A percentile compares a stretch with the other conserved stretches of the same genome.
phyloP scores from a whole-genome alignment of 148 eudicot species.

The Rhododendron ferrugineum region DNA sequence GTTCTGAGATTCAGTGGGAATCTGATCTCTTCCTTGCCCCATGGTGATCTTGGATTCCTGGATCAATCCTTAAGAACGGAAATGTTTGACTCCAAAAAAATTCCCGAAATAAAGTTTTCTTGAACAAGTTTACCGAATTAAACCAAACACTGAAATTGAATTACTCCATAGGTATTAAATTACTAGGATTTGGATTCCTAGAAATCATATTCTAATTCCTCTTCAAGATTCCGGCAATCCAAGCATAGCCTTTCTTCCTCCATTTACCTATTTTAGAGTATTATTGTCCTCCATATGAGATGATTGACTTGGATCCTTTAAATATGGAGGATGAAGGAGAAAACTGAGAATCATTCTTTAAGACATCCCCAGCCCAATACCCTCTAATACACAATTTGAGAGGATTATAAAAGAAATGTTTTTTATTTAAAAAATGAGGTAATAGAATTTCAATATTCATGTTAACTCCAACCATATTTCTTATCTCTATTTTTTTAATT shows the following conservation, averaged over 20 bases:
- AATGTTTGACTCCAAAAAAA: neutral
- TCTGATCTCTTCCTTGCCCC: no score
- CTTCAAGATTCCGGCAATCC: neutral
- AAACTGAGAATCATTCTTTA: neutral
- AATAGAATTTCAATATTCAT: neutral
- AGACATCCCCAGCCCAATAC: neutral
- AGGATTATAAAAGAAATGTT: neutral
- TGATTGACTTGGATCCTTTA: neutral
- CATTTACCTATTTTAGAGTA: neutral
- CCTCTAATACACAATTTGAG: neutral
- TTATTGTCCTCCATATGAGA: neutral
- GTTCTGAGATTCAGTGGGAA: neutral
- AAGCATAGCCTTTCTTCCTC: neutral
- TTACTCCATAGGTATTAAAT: neutral
- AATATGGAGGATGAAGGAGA: neutral
- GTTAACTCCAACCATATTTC: neutral
- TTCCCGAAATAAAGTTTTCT: neutral
- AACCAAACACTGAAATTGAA: neutral
- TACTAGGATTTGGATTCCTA: neutral
- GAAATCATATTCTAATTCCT: neutral
- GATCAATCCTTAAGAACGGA: neutral
- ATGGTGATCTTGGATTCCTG: neutral
- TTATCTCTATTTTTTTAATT: neutral
- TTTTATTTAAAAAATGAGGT: neutral
- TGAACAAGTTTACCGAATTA: neutral